Percentiles rank a stretch among this genome's conserved stretches.
phyloP scores from a whole-genome alignment of 2,329 filamentous ascomycete species.

The Nigrograna mackinnonii region DNA sequence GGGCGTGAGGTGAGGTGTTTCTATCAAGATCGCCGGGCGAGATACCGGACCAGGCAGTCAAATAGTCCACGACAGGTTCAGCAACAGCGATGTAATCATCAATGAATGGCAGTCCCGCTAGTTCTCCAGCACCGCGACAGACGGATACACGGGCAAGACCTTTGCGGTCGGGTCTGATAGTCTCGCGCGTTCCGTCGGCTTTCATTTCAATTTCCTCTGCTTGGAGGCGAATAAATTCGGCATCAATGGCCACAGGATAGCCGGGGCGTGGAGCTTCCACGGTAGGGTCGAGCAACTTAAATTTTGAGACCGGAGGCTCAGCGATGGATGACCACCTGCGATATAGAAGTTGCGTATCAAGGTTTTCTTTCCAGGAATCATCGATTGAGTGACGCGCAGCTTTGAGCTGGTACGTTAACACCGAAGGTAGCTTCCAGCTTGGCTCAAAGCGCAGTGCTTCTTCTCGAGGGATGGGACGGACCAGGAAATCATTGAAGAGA shows the following conservation, averaged over 20 bases:
- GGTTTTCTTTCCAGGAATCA: constrained; percentile 78
- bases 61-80: constrained; percentile 91
- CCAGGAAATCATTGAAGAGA: constrained; percentile 95
- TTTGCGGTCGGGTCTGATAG: constrained; percentile 86
- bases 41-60: constrained; percentile 94
- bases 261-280: constrained; percentile 70
- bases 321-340: constrained; percentile 62
- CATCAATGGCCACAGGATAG: constrained; percentile 86
- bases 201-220: constrained; percentile 96
- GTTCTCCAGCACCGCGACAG: constrained; percentile 75
- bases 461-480: constrained; percentile 75
- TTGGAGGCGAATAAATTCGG: constrained; percentile 92
- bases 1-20: constrained; percentile 74
- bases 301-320: constrained; percentile 56
- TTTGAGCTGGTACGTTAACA: constrained; percentile 85
- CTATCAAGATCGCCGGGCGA: constrained; percentile 82
- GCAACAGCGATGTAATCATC: constrained; percentile 95
- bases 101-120: constrained; percentile 86
- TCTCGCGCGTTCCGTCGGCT: constrained; percentile 88
- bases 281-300: constrained; percentile 59
- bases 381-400: constrained; percentile 80
- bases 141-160: constrained; percentile 93
- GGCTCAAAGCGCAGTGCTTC: constrained; percentile 90
- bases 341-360: constrained; percentile 86
- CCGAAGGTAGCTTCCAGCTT: constrained; percentile 89